A percentile compares a stretch with the other conserved stretches of the same genome.
phyloP scores from a whole-genome alignment of 495 filamentous ascomycete species.

The Hyaloscypha hepaticicola region DNA sequence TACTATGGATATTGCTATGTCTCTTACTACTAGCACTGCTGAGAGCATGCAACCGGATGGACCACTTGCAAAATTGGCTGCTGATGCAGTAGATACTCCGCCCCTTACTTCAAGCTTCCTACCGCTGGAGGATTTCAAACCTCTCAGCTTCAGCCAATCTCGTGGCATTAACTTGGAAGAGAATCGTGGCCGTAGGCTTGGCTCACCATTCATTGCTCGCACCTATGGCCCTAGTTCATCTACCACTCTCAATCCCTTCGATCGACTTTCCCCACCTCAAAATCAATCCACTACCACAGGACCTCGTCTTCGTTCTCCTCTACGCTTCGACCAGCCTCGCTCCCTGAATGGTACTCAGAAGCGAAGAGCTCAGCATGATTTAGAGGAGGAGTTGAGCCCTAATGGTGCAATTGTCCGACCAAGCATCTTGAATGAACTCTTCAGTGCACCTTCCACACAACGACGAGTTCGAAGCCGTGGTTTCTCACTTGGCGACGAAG shows the following conservation, averaged over 20 bases:
- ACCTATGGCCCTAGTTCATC: slow-evolving; percentile 56
- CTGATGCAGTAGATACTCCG: slow-evolving; percentile 24
- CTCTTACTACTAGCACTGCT: slow-evolving; percentile 75
- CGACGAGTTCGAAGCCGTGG: slow-evolving; percentile 52
- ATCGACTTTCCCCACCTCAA: slow-evolving; percentile 35
- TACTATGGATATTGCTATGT: slow-evolving; percentile 76
- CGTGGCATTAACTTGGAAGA: slow-evolving; percentile 9
- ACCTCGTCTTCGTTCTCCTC: slow-evolving; percentile 48
- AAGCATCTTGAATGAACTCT: slow-evolving; percentile 49
- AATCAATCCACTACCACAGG: slow-evolving; percentile 39
- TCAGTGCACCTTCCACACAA: slow-evolving; percentile 41
- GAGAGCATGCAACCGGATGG: slow-evolving; percentile 74
- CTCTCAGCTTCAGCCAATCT: slow-evolving; percentile 21
- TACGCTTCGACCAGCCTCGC: slow-evolving; percentile 43
- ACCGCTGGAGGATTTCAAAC: slow-evolving; percentile 20
- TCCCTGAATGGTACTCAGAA: slow-evolving; percentile 51
- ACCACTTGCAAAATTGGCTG: slow-evolving; percentile 58
- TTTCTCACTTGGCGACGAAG: slow-evolving; percentile 56
- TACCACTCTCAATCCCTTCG: slow-evolving; percentile 23
- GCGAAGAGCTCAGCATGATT: slow-evolving; percentile 47
- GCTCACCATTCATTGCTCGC: slow-evolving; percentile 56
- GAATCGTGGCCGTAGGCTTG: slow-evolving; percentile 34
- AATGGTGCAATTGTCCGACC: slow-evolving; percentile 45
- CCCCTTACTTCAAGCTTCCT: slow-evolving; percentile 12
- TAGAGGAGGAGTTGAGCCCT: slow-evolving; percentile 48